A percentile compares a stretch with the other conserved stretches of the same genome.
Conservation (phyloP, 176 grass and related monocot genomes). For the Hordeum vulgare region MorexV3_pseudomolecules_assembly NC_058522.1:440225229-440225728, state of each 20-base stretch:
- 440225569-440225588: neutral
- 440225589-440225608: neutral
- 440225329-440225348: neutral
- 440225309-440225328: neutral
- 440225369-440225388: neutral
- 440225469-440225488: neutral
- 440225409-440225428: neutral
- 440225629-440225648: constrained; percentile 39
- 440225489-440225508: neutral
- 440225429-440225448: neutral
- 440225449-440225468: neutral
- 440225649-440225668: constrained; percentile 22
- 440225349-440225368: neutral
- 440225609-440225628: neutral
- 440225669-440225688: constrained; percentile 51
- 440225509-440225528: neutral
- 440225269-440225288: constrained; percentile 47
- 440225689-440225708: constrained; percentile 35
- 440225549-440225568: neutral
- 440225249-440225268: constrained; percentile 65
- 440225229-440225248: constrained; percentile 35
- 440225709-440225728: constrained; percentile 36
- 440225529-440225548: neutral
- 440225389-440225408: neutral
- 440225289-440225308: constrained; percentile 19